These are phyloP conservation scores for Fusarium sp. DNA, from an alignment of 2,329 filamentous ascomycete genomes.

Conservation along the genomic window DNA sequence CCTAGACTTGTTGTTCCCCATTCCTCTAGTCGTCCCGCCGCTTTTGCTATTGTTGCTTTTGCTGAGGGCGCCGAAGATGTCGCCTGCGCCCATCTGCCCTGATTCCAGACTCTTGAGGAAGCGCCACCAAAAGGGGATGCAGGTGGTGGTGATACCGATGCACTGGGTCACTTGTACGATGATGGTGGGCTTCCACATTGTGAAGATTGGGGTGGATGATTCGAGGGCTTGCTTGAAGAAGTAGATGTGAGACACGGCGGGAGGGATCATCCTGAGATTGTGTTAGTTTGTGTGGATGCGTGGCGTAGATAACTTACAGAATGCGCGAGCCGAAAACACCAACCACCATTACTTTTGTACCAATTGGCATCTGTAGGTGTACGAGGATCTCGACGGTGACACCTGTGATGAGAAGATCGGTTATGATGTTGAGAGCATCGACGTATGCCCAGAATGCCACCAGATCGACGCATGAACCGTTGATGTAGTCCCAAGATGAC, in stretches of 20 bases:
- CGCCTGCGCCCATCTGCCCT: conserved; percentile 4
- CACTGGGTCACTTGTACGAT: conserved; percentile 12
- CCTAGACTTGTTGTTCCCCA: not conserved
- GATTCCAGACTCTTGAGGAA: conserved; percentile 15
- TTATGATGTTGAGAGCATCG: not conserved
- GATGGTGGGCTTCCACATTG: conserved; percentile 9
- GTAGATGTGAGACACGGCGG: not conserved
- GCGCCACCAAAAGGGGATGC: conserved; percentile 13
- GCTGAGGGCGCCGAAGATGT: not conserved
- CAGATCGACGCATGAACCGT: conserved; percentile 2
- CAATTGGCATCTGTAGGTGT: not conserved
- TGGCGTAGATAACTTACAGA: not conserved
- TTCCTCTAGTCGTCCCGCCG: not conserved
- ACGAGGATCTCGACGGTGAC: not conserved
- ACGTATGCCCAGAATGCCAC: conserved; percentile 8
- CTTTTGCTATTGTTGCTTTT: conserved; percentile 13
- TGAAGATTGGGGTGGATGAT: not conserved
- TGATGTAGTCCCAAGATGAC: not conserved
- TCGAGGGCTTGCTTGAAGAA: not conserved
- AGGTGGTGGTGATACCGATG: conserved; percentile 7
- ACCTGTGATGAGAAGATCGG: not conserved
- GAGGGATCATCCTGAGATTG: not conserved
- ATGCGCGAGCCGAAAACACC: conserved; percentile 7
- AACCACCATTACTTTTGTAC: conserved; percentile 4
- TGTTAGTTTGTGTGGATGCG: not conserved